phyloP scores from a whole-genome alignment of 2,329 filamentous ascomycete species.

The Pseudopyrenochaeta lycopersici region DNA sequence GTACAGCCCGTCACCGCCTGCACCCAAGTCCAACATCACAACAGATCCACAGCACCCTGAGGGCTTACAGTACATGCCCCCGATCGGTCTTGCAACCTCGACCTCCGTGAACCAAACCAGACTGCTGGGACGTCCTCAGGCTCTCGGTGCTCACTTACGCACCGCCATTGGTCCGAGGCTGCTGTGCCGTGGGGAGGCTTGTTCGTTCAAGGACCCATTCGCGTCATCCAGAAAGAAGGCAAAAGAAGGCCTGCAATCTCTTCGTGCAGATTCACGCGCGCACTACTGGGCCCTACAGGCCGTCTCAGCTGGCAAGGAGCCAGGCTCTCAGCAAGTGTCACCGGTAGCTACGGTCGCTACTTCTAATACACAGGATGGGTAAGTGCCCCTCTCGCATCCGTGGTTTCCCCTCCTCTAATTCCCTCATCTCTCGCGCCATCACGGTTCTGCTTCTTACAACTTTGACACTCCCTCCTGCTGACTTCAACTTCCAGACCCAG shows the following conservation, averaged over 20 bases:
- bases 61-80: conserved; percentile 18
- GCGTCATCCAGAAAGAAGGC: conserved; percentile 43
- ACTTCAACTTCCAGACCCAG: conserved; percentile 28
- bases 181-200: conserved; percentile 39
- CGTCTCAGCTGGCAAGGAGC: conserved; percentile 43
- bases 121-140: conserved; percentile 31
- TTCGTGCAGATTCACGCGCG: conserved; percentile 41
- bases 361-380: conserved; percentile 41
- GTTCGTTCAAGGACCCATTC: conserved; percentile 37
- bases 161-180: conserved; percentile 36
- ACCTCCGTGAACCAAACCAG: conserved; percentile 27
- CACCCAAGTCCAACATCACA: conserved; percentile 9
- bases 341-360: conserved; percentile 30
- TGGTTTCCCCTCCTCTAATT: conserved; percentile 24
- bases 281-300: conserved; percentile 37
- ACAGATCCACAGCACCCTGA: conserved; percentile 3
- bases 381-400: conserved; percentile 30
- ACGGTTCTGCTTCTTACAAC: conserved; percentile 30
- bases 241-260: conserved; percentile 42
- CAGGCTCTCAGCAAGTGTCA: conserved; percentile 37
- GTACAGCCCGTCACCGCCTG: not conserved
- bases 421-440: conserved; percentile 30
- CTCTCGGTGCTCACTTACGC: conserved; percentile 30
- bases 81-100: conserved; percentile 34
- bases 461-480: conserved; percentile 26